Evolutionary conservation across 768 basidiomycete species (phyloP).

Genomic region (Phlebiopsis flavidoalba): DNA sequence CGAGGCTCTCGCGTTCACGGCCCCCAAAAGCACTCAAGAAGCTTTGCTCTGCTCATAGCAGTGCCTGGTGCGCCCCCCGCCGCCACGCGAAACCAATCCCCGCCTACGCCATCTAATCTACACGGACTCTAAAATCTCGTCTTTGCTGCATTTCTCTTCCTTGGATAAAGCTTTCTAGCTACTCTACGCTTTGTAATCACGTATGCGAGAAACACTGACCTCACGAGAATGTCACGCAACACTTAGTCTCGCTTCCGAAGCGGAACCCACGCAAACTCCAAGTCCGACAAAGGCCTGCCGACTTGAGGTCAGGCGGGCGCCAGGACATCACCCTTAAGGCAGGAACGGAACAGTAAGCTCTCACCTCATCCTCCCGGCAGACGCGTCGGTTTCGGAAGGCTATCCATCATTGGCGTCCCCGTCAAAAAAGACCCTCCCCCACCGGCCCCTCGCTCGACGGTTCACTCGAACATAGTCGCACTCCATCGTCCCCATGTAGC

Average conservation of each 20-base stretch:
- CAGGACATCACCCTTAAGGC: conserved; percentile 4
- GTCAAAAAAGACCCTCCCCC: conserved; percentile 71
- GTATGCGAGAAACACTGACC: conserved; percentile 24
- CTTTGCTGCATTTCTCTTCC: conserved; percentile 7
- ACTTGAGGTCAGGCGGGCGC: conserved; percentile 6
- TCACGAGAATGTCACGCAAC: conserved; percentile 27
- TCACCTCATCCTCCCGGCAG: conserved; percentile 21
- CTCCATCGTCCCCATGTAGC: conserved; percentile 37
- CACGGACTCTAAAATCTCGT: conserved; percentile 7
- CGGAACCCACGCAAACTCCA: conserved; percentile 19
- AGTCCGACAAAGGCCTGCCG: conserved; percentile 21
- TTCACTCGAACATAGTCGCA: conserved; percentile 50
- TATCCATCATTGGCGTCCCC: conserved; percentile 87
- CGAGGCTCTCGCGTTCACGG: conserved; percentile 28
- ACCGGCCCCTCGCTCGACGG: conserved; percentile 68
- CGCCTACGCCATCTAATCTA: conserved; percentile 20
- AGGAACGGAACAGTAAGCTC: conserved; percentile 14
- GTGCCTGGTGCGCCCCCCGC: conserved; percentile 18
- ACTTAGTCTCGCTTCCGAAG: conserved; percentile 20
- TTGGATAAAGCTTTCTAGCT: conserved; percentile 8
- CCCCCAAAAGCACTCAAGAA: conserved; percentile 18
- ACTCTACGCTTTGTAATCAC: conserved; percentile 12
- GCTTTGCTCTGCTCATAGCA: conserved; percentile 22
- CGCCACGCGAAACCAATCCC: conserved; percentile 13
- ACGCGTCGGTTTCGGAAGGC: conserved; percentile 44